Evolutionary conservation across 139 green algal species (phyloP).

Genomic region (Pycnococcus provasolii): DNA sequence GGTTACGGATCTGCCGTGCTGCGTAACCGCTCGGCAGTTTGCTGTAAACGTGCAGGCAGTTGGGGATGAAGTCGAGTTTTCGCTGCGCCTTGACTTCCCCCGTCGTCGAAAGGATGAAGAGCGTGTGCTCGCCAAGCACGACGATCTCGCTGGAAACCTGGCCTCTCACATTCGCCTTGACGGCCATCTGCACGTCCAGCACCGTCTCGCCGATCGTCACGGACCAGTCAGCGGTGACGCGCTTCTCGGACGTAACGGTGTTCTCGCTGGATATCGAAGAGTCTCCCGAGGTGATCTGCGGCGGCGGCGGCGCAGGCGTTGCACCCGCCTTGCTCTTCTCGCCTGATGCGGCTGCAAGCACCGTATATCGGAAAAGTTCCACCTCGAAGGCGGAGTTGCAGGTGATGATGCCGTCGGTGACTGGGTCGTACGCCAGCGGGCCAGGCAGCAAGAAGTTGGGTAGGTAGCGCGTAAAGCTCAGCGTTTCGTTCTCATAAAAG

Average conservation of each 20-base stretch:
- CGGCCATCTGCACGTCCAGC: slow-evolving; percentile 39
- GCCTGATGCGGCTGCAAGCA: not conserved
- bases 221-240: slow-evolving; percentile 38
- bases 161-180: not conserved
- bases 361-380: slow-evolving; percentile 22
- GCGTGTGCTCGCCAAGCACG: slow-evolving; percentile 43
- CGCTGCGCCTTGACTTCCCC: slow-evolving; percentile 37
- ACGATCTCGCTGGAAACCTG: slow-evolving; percentile 31
- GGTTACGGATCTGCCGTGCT: too few relatives aligned
- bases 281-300: not conserved
- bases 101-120: slow-evolving; percentile 37
- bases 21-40: too few relatives aligned
- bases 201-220: slow-evolving; percentile 43
- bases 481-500: slow-evolving; percentile 45
- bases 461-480: slow-evolving; percentile 36
- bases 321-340: too few relatives aligned
- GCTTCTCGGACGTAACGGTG: not conserved
- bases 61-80: slow-evolving; percentile 42
- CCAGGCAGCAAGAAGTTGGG: slow-evolving; percentile 49
- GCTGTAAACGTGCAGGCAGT: not conserved
- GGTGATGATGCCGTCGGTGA: slow-evolving; percentile 46
- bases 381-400: slow-evolving; percentile 40
- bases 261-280: not conserved
- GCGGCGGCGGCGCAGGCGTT: not conserved
- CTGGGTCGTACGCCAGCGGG: slow-evolving; percentile 29